A percentile compares a stretch with the other conserved stretches of the same genome.
Conservation (phyloP, 2,329 filamentous ascomycete species). For the Trichophyton equinum region DNA sequence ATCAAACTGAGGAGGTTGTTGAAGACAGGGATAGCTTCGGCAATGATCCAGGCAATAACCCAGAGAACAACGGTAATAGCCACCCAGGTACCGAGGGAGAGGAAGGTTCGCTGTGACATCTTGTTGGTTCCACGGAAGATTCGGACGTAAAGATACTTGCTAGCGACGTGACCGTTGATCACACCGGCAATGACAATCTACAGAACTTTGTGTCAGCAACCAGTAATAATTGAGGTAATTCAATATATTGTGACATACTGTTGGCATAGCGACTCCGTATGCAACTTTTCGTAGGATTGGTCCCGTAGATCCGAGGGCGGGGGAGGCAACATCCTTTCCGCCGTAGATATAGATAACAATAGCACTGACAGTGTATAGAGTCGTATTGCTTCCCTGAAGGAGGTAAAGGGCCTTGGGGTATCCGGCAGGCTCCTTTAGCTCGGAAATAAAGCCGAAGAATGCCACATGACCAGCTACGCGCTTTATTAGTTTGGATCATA, state of each 20-base stretch:
- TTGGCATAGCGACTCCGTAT: conserved; percentile 56
- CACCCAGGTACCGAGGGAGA: conserved; percentile 47
- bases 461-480: conserved; percentile 46
- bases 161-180: conserved; percentile 55
- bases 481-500: background rate
- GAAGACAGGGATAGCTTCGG: conserved; percentile 58
- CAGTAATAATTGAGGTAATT: background rate
- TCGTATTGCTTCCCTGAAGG: conserved; percentile 47
- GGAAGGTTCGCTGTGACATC: conserved; percentile 38
- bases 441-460: conserved; percentile 54
- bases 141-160: conserved; percentile 54
- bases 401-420: conserved; percentile 52
- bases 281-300: conserved; percentile 48
- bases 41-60: conserved; percentile 54
- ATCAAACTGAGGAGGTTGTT: conserved; percentile 54
- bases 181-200: conserved; percentile 57
- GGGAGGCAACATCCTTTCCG: conserved; percentile 49
- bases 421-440: conserved; percentile 49
- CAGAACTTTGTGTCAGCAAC: background rate
- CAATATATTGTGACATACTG: conserved; percentile 24
- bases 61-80: conserved; percentile 44
- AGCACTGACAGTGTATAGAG: conserved; percentile 53
- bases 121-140: conserved; percentile 49
- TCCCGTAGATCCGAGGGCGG: conserved; percentile 53
- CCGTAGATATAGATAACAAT: conserved; percentile 57